These are phyloP conservation scores for Botryosphaeria dothidea DNA, from an alignment of 2,329 filamentous ascomycete species.

Conservation along the genomic window DNA sequence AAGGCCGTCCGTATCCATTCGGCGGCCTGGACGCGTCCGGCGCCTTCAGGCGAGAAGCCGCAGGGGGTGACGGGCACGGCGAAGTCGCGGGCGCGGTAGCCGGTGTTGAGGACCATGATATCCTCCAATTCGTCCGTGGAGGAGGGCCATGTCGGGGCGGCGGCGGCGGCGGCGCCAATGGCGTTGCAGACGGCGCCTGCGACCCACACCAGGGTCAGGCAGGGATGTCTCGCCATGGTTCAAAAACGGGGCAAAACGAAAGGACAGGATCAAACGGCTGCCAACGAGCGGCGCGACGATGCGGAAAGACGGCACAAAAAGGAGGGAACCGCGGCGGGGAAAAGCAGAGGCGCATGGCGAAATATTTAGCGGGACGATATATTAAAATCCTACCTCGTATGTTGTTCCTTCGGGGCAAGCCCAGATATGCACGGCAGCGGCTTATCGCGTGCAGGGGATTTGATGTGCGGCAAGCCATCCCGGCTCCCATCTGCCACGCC, in stretches of 20 bases:
- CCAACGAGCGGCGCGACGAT: not conserved
- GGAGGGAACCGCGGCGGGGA: not conserved
- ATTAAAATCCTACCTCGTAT: constrained; percentile 8
- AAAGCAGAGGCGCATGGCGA: not conserved
- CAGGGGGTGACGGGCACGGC: constrained; percentile 60
- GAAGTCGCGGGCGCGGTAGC: constrained; percentile 58
- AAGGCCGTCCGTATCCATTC: constrained; percentile 65
- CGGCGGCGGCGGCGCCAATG: constrained; percentile 39
- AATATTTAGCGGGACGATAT: not conserved
- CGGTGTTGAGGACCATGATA: constrained; percentile 61
- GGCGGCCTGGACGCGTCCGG: constrained; percentile 59
- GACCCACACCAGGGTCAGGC: not conserved
- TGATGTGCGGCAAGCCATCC: not conserved
- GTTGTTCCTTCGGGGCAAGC: not conserved
- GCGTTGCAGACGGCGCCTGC: not conserved
- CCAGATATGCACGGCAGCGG: not conserved
- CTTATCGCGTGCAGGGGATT: constrained; percentile 5
- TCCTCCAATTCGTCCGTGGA: constrained; percentile 63
- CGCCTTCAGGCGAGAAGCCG: constrained; percentile 47
- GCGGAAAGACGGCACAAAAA: not conserved
- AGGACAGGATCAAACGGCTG: not conserved
- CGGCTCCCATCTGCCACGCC: not conserved
- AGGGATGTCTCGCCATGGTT: not conserved
- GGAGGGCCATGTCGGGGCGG: constrained; percentile 63
- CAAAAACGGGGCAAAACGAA: not conserved